Base-by-base conservation (phyloP, 345 rosid genomes). In the Gossypium longicalyx region DNA sequence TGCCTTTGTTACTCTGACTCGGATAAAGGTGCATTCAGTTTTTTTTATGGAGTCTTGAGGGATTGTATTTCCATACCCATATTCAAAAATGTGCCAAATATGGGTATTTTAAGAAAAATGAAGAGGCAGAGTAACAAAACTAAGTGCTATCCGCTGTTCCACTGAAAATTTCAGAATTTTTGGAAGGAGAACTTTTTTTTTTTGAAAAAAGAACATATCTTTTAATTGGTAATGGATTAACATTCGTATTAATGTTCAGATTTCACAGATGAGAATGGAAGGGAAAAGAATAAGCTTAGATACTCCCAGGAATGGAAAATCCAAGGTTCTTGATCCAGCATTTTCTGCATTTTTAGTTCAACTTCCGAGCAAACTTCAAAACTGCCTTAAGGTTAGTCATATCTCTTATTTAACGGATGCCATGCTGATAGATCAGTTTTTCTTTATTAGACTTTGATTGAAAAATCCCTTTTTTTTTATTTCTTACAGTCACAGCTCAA, bases 251-350 rank as follows among this genome's bases (percentile, higher is more conserved):
- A 17, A 62, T 64, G 54, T 69, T 80, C 68, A 78, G 77, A 77
- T 53, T 52, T 34, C 47, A 86, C 85, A 88, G 81, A 77, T 3
- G 85, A 87, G 13, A 79, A 72, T 75, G 67, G 79, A 57, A 79
- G 61, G 62, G 76, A 77, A 66, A 44, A 76, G 53, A 41, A 72
- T 70, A 2, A 81, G 64, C 63, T 41, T 82, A 16, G 87, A 77
- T 56, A 73, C 63, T 6, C 29, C 78, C 53, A 76, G 77, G 70
- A 82, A 73, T 72, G 73, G 80, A 45, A 72, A 78, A 49, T 57
- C 63, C 16, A 86, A 78, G 75, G 83, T 78, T 71, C 82, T 89
- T 69, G 85, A 91, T 86, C 91, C 92, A 19, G 84, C 89, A 4
- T 27, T 87, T 73, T 80, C 89, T 75, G 27, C 75, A 69, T 74